Conservation (phyloP, 164 flowering plant species). For the Saururus chinensis region DNA sequence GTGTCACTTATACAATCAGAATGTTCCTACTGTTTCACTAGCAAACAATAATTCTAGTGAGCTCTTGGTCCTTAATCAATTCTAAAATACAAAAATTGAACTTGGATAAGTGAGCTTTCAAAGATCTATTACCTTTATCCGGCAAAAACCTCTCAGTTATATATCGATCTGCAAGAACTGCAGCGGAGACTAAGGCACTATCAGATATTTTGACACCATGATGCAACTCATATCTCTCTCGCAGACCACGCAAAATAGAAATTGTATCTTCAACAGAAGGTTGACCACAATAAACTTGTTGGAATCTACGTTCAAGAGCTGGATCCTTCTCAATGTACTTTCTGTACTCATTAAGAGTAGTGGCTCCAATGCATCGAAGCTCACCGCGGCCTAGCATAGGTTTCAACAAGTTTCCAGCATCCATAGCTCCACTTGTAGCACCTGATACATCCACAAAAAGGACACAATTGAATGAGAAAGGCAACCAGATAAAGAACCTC, state of each 20-base stretch:
- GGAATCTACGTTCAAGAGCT: constrained; percentile 92
- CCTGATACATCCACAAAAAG: constrained; percentile 24
- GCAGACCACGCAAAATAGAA: constrained; percentile 86
- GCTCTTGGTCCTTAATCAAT: not conserved
- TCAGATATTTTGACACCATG: constrained; percentile 97
- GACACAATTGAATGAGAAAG: not conserved
- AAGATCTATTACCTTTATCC: constrained; percentile 67
- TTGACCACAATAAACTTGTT: constrained; percentile 83
- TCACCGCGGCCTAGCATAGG: constrained; percentile 98
- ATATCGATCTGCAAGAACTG: constrained; percentile 80
- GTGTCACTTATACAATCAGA: too few relatives aligned
- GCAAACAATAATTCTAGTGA: not conserved
- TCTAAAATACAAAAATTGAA: too few relatives aligned
- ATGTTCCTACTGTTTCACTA: too few relatives aligned
- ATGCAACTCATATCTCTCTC: constrained; percentile 90
- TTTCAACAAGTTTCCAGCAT: constrained; percentile 90
- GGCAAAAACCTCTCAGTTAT: constrained; percentile 90
- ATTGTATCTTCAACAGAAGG: constrained; percentile 94
- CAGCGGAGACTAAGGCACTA: constrained; percentile 88
- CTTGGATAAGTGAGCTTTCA: too few relatives aligned
- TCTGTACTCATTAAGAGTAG: constrained; percentile 81
- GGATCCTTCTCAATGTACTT: constrained; percentile 94
- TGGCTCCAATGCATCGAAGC: constrained; percentile 93
- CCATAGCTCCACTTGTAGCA: constrained; percentile 92
- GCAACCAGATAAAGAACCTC: too few relatives aligned